phyloP scores from a whole-genome alignment of 768 basidiomycete genomes.

The Tylopilus subfusipes region DNA sequence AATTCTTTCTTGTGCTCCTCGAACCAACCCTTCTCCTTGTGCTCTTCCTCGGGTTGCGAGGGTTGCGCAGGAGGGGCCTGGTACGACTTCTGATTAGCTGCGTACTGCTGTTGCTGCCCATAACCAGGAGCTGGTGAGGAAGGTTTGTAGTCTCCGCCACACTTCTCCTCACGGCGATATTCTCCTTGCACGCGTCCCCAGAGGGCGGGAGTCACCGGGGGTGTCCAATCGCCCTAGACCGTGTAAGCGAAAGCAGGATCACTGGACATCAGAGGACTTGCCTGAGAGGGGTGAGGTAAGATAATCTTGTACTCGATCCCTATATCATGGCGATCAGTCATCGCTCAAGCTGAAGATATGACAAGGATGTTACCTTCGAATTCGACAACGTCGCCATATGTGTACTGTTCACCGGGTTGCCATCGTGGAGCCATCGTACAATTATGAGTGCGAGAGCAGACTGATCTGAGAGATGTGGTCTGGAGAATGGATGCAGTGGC shows the following conservation, averaged over 20 bases:
- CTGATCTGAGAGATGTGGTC: slow-evolving; percentile 7
- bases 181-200: slow-evolving; percentile 54
- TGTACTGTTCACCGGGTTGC: slow-evolving; percentile 64
- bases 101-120: slow-evolving; percentile 27
- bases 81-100: slow-evolving; percentile 17
- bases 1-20: slow-evolving; percentile 56
- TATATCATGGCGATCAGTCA: slow-evolving; percentile 13
- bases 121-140: not conserved
- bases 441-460: not conserved
- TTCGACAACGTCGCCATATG: slow-evolving; percentile 48
- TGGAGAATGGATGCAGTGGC: not conserved
- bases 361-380: slow-evolving; percentile 46
- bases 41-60: slow-evolving; percentile 42
- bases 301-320: slow-evolving; percentile 65
- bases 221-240: slow-evolving; percentile 64
- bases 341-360: not conserved
- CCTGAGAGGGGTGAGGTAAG: slow-evolving; percentile 70
- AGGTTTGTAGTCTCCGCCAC: slow-evolving; percentile 17
- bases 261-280: slow-evolving; percentile 18
- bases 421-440: slow-evolving; percentile 44
- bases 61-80: slow-evolving; percentile 20
- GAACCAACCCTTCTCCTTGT: slow-evolving; percentile 54
- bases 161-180: slow-evolving; percentile 17
- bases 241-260: slow-evolving; percentile 3
- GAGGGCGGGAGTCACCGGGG: slow-evolving; percentile 56